Base-by-base conservation (phyloP, 208 protist species). In the Leishmania major region DNA sequence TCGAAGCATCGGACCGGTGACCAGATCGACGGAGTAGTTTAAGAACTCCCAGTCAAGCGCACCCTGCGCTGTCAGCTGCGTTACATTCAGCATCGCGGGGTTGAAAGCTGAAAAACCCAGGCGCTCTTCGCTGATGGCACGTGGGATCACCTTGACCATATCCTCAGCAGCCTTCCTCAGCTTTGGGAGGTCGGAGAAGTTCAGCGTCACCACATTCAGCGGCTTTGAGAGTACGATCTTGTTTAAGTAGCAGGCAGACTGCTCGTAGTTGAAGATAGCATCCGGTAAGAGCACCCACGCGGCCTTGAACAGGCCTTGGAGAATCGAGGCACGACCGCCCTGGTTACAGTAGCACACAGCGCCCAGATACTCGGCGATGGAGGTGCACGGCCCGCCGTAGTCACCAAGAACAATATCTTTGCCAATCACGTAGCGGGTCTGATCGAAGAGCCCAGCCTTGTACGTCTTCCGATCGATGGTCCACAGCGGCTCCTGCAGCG, bases 321-420 rank as follows among this genome's bases (percentile, higher is more conserved):
- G 59, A 40, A 80, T 0, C 28, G 43, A 66, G 7, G 53, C 53
- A 67, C 67, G 72, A 0, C 74, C 79, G 25, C 73, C 79, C 79
- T 75, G 57, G 49, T 89, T 95, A 81, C 91, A 95, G 25, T 82
- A 1, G 73, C 81, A 89, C 40, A 87, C 76, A 15, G 84, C 90
- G 8, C 89, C 90, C 31, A 87, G 77, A 19, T 28, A n/a, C 10
- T 40, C 47, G 3, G 82, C 78, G 28, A 76, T 7, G 0, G 25
- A 0, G 11, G 76, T 70, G 59, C 86, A 87, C 59, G 25, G 37
- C 31, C 84, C 89, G 49, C 92, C 92, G 82, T 88, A 95, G 79
- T 92, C 88, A 57, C 92, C 92, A 19, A 93, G 35, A 43, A 95
- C 80, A 66, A 89, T 77, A 80, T 95, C 92, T 25, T 84, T 82